Evolutionary conservation across 1,139 yeast genomes (phyloP), one percentile per base, ranked within the genome.

Genomic region (Sugiyamaella xylanicola): DNA sequence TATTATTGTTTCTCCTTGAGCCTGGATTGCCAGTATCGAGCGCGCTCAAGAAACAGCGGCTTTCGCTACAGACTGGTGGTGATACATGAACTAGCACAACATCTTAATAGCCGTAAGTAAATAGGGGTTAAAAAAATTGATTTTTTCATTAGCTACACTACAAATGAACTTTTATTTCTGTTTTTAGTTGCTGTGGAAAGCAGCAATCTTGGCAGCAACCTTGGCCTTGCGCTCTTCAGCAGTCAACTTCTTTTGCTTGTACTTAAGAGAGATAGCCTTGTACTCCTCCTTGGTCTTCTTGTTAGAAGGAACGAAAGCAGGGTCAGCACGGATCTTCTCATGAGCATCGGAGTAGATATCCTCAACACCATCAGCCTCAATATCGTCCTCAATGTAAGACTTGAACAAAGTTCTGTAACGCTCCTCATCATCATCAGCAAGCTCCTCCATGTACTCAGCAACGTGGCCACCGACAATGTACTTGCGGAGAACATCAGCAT

Each of bases 401-500:
- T 89, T 87, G 96, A 93, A 93, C 77, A 93, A 84, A 74, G 89
- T 84, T 79, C 86, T 85, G 96, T 84, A 93, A 83, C 95, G 93
- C 84, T 93, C 99, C 84, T 93, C 99, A 86, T 93, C 99, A 78
- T 93, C 99, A 75, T 93, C 99, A 80, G 93, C 93, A 78, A 93
- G 89, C 85, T 93, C 98, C 85, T 93, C 99, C 97, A 95, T 95
- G 95, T 93, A 95, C 84, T 95, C 99, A 76, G 99, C 87, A 76
- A 93, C 92, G 87, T 93, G 99, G 78, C 98, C 98, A 83, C 96
- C 99, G 77, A 92, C 88, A 85, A 93, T 93, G 96, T 95, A 92
- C 81, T 89, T 90, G 88, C 98, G 91, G 80, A 95, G 87, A 71
- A 86, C 80, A 77, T 95, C 99, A 73, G 97, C 91, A 76, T 93